phyloP scores from a whole-genome alignment of 805 yeast species.

The Saccharomycopsis oosterbeekiorum region DNA sequence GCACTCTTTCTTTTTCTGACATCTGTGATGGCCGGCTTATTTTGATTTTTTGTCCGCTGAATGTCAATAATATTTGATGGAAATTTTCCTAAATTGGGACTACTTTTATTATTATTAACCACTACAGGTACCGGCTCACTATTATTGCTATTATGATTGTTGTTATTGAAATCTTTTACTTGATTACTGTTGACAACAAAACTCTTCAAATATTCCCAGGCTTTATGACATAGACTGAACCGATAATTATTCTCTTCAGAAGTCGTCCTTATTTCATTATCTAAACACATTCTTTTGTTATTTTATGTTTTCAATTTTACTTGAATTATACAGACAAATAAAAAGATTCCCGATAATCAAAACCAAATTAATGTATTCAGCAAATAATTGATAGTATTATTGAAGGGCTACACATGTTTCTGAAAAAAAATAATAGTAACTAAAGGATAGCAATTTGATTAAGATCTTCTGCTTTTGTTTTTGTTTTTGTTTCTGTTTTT shows the following conservation, averaged over 20 bases:
- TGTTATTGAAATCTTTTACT: background rate
- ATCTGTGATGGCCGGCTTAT: background rate
- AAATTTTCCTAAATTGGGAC: background rate
- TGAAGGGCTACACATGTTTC: too few species aligned
- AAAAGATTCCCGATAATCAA: too few species aligned
- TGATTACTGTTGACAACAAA: background rate
- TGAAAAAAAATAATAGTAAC: too few species aligned
- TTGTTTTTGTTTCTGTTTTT: background rate
- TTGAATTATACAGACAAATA: too few species aligned
- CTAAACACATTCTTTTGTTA: background rate
- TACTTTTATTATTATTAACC: background rate
- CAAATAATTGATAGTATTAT: too few species aligned
- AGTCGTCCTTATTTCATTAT: background rate
- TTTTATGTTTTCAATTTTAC: too few species aligned
- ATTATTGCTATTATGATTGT: background rate
- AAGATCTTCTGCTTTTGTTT: background rate
- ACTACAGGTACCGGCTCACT: too few species aligned
- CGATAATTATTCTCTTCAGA: background rate
- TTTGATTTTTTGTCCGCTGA: background rate
- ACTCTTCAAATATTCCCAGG: background rate
- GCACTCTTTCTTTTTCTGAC: background rate
- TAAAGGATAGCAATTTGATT: background rate
- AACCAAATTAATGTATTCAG: too few species aligned
- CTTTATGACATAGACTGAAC: background rate
- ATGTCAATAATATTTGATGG: background rate